These are phyloP conservation scores for Sclerotinia glacialis DNA, from an alignment of 2,329 filamentous ascomycete genomes.

Conservation along the genomic window DNA sequence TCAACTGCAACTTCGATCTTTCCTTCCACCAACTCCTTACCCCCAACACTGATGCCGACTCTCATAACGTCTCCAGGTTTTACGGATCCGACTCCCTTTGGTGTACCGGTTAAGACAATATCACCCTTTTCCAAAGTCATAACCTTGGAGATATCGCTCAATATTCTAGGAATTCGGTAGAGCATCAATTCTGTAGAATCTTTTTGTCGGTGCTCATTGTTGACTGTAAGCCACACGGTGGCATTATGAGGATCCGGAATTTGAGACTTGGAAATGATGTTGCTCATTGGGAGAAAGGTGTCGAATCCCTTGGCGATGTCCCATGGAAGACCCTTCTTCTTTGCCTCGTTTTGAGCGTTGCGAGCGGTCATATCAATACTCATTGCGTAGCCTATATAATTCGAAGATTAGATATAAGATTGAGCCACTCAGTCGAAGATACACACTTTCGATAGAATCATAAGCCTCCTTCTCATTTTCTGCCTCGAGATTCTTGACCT, in stretches of 20 bases:
- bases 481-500: constrained; percentile 69
- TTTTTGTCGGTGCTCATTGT: constrained; percentile 71
- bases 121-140: constrained; percentile 93
- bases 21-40: constrained; percentile 80
- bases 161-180: constrained; percentile 80
- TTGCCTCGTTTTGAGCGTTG: constrained; percentile 93
- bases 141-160: constrained; percentile 89
- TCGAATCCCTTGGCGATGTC: constrained; percentile 96
- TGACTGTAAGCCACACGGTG: constrained; percentile 82
- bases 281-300: constrained; percentile 87
- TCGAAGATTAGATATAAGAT: constrained; percentile 22
- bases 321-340: constrained; percentile 96
- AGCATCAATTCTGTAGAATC: constrained; percentile 95
- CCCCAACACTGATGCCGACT: constrained; percentile 74
- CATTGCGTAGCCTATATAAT: constrained; percentile 69
- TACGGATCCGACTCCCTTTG: constrained; percentile 89
- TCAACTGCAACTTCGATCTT: constrained; percentile 79
- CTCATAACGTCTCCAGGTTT: constrained; percentile 83
- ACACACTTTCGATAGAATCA: constrained; percentile 74
- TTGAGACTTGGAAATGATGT: constrained; percentile 72
- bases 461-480: constrained; percentile 73
- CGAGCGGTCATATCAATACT: constrained; percentile 97
- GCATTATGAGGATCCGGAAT: constrained; percentile 87
- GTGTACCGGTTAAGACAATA: constrained; percentile 92
- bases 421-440: background rate